Conservation (phyloP, 441 rosid genomes). For the Gossypium gossypioides region DNA sequence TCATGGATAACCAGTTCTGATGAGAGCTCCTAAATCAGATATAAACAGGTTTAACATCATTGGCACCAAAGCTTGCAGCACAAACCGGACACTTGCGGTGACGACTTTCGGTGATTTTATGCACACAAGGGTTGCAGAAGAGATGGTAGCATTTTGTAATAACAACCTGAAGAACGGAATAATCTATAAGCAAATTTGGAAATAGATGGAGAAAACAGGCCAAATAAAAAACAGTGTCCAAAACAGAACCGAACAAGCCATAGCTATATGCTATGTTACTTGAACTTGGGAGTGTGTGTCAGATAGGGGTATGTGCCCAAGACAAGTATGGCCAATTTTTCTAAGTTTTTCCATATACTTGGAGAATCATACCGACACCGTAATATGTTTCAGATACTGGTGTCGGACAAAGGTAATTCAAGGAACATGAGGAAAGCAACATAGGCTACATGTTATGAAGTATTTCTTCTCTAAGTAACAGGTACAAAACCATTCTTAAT, state of each 20-base stretch:
- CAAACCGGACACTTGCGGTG: constrained; percentile 88
- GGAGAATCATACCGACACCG: not conserved
- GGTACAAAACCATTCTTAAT: not conserved
- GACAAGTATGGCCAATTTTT: not conserved
- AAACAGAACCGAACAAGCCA: not conserved
- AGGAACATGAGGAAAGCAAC: not conserved
- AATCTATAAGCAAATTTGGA: not conserved
- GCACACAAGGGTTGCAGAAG: constrained; percentile 85
- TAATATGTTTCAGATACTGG: not conserved
- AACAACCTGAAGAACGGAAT: constrained; percentile 56
- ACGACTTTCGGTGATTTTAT: constrained; percentile 62
- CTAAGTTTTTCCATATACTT: not conserved
- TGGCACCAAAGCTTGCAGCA: constrained; percentile 68
- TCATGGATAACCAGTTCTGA: not conserved
- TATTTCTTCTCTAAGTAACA: not conserved
- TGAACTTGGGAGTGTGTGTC: not conserved
- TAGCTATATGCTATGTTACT: not conserved
- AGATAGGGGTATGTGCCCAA: not conserved
- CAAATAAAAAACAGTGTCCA: not conserved
- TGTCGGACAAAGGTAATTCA: not conserved
- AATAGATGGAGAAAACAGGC: not conserved
- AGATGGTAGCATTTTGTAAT: constrained; percentile 92
- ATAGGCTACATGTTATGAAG: not conserved
- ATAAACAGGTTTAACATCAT: constrained; percentile 84
- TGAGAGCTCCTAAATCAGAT: constrained; percentile 29